Percentiles rank a stretch among this genome's conserved stretches.
Conservation (phyloP, 2,329 filamentous ascomycete species). For the Ambrosiella cleistominuta region DNA sequence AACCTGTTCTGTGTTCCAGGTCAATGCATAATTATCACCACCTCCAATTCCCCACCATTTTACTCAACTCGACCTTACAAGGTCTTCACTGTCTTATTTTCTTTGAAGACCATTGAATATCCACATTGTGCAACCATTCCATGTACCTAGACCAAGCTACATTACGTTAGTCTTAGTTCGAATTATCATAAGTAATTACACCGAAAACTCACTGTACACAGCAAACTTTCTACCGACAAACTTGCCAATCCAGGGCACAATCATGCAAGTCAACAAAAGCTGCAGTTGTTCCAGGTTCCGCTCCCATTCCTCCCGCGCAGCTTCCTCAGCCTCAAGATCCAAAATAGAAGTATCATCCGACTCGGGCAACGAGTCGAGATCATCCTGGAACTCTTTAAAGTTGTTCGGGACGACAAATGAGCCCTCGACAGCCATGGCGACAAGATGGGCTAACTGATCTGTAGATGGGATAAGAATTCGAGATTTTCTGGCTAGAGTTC, state of each 20-base stretch:
- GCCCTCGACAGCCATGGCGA: constrained; percentile 21
- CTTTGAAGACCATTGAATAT: constrained; percentile 49
- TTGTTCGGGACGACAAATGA: constrained; percentile 35
- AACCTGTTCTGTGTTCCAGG: constrained; percentile 1
- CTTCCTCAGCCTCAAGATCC: constrained; percentile 47
- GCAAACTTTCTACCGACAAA: constrained; percentile 89
- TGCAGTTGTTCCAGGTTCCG: constrained; percentile 87
- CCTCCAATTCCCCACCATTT: neutral
- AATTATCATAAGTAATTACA: neutral
- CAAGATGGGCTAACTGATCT: neutral
- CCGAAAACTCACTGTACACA: constrained; percentile 65
- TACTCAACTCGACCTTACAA: neutral
- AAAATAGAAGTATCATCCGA: constrained; percentile 29
- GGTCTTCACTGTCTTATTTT: constrained; percentile 41
- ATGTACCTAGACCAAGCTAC: constrained; percentile 80
- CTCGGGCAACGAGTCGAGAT: constrained; percentile 45
- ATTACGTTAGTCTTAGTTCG: constrained; percentile 1
- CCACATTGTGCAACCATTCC: constrained; percentile 78
- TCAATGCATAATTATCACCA: neutral
- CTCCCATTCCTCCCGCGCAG: constrained; percentile 90
- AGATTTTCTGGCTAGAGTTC: no score
- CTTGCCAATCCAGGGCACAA: constrained; percentile 87
- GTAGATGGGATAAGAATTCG: no score
- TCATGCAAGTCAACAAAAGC: constrained; percentile 79
- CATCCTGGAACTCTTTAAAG: constrained; percentile 33